A percentile compares a stretch with the other conserved stretches of the same genome.
These are phyloP conservation scores for Monosporozyma aerobia DNA, from an alignment of 805 yeast species.

Conservation along the genomic window DNA sequence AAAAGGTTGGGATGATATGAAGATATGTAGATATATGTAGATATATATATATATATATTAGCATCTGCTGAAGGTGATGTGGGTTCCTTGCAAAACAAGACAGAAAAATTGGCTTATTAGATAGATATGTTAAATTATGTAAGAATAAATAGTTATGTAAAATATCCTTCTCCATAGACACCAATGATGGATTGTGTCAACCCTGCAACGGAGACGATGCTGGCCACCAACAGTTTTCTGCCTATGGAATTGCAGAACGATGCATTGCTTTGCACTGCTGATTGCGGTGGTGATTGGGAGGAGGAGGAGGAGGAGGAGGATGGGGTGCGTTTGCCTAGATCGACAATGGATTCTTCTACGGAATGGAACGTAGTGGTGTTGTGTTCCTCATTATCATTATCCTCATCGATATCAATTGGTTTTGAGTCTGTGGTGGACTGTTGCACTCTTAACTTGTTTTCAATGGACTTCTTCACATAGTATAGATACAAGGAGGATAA, in stretches of 20 bases:
- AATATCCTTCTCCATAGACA: conserved; percentile 28
- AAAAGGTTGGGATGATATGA: too few species aligned
- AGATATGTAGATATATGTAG: too few species aligned
- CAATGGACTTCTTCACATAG: conserved; percentile 2
- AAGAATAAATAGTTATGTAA: conserved; percentile 4
- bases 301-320: background rate
- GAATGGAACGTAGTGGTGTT: background rate
- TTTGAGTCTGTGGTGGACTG: background rate
- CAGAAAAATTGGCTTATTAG: too few species aligned
- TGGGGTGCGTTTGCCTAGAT: conserved; percentile 12
- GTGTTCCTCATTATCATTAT: background rate
- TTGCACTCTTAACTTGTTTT: background rate
- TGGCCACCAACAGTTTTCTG: conserved; percentile 12
- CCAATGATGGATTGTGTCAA: conserved; percentile 27
- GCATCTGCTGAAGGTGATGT: too few species aligned
- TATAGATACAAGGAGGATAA: conserved; percentile 13
- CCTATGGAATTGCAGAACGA: conserved; percentile 4
- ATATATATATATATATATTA: background rate
- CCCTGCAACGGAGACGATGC: conserved; percentile 8
- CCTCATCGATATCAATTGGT: background rate
- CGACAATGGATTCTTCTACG: conserved; percentile 22
- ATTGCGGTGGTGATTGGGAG: background rate
- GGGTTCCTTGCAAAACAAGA: too few species aligned
- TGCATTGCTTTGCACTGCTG: background rate
- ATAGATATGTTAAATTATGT: too few species aligned